Evolutionary conservation across 1,284 basidiomycete genomes (phyloP).

Genomic region (Cerrena zonata): DNA sequence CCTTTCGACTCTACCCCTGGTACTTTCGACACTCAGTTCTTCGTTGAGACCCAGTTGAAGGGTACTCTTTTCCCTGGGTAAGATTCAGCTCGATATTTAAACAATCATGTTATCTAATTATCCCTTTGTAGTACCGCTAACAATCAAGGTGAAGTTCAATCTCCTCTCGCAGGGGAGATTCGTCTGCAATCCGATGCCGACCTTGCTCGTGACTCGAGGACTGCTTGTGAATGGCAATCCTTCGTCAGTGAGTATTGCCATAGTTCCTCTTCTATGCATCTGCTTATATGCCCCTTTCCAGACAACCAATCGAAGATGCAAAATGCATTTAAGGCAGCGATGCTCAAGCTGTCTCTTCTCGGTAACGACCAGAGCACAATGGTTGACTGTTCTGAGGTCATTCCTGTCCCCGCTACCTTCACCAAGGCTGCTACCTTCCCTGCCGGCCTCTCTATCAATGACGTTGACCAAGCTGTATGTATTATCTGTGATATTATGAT

Average conservation of each 20-base stretch:
- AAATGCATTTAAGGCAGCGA: slow-evolving; percentile 24
- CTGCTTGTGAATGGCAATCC: slow-evolving; percentile 34
- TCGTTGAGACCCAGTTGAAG: slow-evolving; percentile 22
- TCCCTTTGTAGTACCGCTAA: slow-evolving; percentile 10
- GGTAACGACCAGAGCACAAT: slow-evolving; percentile 21
- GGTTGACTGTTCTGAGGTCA: slow-evolving; percentile 22
- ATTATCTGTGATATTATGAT: background rate
- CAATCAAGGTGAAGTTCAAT: slow-evolving; percentile 32
- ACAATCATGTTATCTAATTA: background rate
- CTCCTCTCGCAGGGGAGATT: slow-evolving; percentile 33
- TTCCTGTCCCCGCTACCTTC: slow-evolving; percentile 25
- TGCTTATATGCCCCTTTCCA: background rate
- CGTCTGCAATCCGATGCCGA: slow-evolving; percentile 36
- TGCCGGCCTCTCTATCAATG: slow-evolving; percentile 20
- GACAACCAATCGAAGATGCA: slow-evolving; percentile 26
- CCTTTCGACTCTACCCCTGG: slow-evolving; percentile 26
- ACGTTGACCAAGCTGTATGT: slow-evolving; percentile 25
- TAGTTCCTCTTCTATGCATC: background rate
- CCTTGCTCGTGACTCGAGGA: slow-evolving; percentile 23
- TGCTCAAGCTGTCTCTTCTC: slow-evolving; percentile 27
- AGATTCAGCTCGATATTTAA: background rate
- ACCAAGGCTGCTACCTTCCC: slow-evolving; percentile 20
- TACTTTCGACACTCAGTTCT: slow-evolving; percentile 25
- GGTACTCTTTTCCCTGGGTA: slow-evolving; percentile 27
- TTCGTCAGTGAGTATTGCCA: slow-evolving; percentile 21